Base-by-base conservation (phyloP, 1,284 basidiomycete species). In the Ceratorhiza oryzae-sativae region DNA sequence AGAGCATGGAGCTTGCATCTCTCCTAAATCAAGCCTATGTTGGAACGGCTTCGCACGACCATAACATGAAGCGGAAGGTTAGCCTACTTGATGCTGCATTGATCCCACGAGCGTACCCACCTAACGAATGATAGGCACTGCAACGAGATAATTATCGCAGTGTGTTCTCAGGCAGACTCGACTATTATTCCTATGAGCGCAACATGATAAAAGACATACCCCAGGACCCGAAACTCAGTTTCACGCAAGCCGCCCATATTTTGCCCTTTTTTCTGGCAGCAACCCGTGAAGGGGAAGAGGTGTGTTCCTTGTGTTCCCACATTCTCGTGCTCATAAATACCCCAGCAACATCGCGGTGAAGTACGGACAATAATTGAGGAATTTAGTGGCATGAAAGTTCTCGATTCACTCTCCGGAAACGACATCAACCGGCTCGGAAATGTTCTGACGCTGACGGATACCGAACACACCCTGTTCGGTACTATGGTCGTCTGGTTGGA, bases 391-490 rank as follows among this genome's bases (percentile, higher is more conserved):
- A 46, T 46, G 34, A 46, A 73, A 45, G 34, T 49, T 15, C n/a
- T 45, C 4, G 71, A 75, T n/a, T 75, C 77, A 45, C 74, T 80
- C 20, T 74, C 76, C 72, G 79, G 79, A 13, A 15, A 51, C 6
- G 65, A 75, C 48, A 74, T 80, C n/a, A 78, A 80, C 72, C 75
- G 73, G 27, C 74, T 81, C 20, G 76, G 78, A 46, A 81, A 80
- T 70, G 72, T 80, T 46, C 73, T 81, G 70, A 81, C 80, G 2
- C 48, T 81, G 70, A 48, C 61, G 23, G 0, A n/a, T 1, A 51
- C 67, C 61, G 25, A 76, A 10, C 79, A 78, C 65, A 18, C 62
- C 2, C 25, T 20, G 5, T 81, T 80, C 68, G 76, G 78, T 72
- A 18, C 20, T 1, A 70, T 81, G 56, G 15, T 68, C 3, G 13